phyloP scores from a whole-genome alignment of 805 yeast species.

The Saccharomyces mikatae region DNA sequence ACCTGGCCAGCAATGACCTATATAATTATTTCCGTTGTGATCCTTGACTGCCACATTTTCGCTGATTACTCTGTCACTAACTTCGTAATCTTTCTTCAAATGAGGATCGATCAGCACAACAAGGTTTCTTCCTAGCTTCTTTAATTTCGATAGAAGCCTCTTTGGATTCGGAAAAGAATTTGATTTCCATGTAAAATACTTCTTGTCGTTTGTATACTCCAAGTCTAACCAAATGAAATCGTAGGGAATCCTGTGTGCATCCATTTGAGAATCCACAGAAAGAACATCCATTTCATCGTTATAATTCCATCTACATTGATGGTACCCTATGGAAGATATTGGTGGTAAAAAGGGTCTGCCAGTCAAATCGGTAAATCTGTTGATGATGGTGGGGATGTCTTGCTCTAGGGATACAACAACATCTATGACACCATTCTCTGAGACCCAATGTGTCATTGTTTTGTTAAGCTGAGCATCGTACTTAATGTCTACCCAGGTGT shows the following conservation, averaged over 20 bases:
- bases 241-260: slow-evolving; percentile 65
- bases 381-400: slow-evolving; percentile 46
- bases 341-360: slow-evolving; percentile 73
- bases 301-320: slow-evolving; percentile 97
- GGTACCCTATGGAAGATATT: slow-evolving; percentile 76
- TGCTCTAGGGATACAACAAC: slow-evolving; percentile 58
- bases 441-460: slow-evolving; percentile 78
- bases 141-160: slow-evolving; percentile 56
- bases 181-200: slow-evolving; percentile 86
- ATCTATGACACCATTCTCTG: slow-evolving; percentile 82
- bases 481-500: slow-evolving; percentile 73
- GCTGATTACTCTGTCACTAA: slow-evolving; percentile 45
- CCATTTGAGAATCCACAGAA: slow-evolving; percentile 63
- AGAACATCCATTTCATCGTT: slow-evolving; percentile 80
- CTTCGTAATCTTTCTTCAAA: slow-evolving; percentile 59
- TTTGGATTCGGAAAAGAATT: slow-evolving; percentile 68
- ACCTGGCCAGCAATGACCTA: slow-evolving; percentile 98
- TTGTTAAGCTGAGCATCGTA: slow-evolving; percentile 10
- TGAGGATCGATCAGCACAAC: slow-evolving; percentile 91
- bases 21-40: slow-evolving; percentile 41
- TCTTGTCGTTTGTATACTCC: slow-evolving; percentile 79
- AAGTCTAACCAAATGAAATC: slow-evolving; percentile 93
- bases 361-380: slow-evolving; percentile 57
- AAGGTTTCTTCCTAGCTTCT: slow-evolving; percentile 65
- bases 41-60: slow-evolving; percentile 41